Evolutionary conservation across 179 eudicot species (phyloP).

Genomic region (Camellia oleifera): DNA sequence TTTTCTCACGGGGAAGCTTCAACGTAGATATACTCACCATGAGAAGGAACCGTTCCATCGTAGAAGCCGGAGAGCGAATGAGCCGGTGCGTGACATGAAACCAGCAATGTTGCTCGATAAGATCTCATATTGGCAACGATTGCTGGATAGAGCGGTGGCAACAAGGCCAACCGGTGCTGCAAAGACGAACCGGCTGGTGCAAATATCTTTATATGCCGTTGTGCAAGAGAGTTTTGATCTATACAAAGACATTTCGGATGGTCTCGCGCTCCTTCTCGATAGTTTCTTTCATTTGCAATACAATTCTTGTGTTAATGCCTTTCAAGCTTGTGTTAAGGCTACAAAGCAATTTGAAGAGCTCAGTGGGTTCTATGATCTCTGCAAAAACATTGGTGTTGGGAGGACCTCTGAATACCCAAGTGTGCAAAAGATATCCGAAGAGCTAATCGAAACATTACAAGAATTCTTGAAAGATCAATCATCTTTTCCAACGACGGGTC

Average conservation of each 20-base stretch:
- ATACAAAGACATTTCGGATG: slow-evolving; percentile 77
- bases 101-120: slow-evolving; percentile 73
- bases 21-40: slow-evolving; percentile 35
- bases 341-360: slow-evolving; percentile 73
- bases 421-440: slow-evolving; percentile 57
- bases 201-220: slow-evolving; percentile 54
- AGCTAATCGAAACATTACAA: slow-evolving; percentile 56
- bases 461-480: slow-evolving; percentile 79
- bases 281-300: slow-evolving; percentile 73
- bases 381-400: slow-evolving; percentile 66
- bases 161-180: slow-evolving; percentile 80
- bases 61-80: slow-evolving; percentile 16
- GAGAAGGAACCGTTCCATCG: slow-evolving; percentile 11
- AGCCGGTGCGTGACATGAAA: slow-evolving; percentile 69
- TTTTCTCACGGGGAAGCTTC: slow-evolving; percentile 79
- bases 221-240: slow-evolving; percentile 80
- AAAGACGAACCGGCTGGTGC: slow-evolving; percentile 51
- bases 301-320: slow-evolving; percentile 50
- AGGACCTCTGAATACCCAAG: slow-evolving; percentile 65
- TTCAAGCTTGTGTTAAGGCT: slow-evolving; percentile 69
- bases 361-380: slow-evolving; percentile 43
- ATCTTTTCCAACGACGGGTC: slow-evolving; percentile 42
- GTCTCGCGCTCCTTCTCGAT: slow-evolving; percentile 58
- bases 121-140: slow-evolving; percentile 69
- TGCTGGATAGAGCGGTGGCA: slow-evolving; percentile 76